Conservation (phyloP, 2,329 filamentous ascomycete species). For the Talaromyces atroroseus region DNA sequence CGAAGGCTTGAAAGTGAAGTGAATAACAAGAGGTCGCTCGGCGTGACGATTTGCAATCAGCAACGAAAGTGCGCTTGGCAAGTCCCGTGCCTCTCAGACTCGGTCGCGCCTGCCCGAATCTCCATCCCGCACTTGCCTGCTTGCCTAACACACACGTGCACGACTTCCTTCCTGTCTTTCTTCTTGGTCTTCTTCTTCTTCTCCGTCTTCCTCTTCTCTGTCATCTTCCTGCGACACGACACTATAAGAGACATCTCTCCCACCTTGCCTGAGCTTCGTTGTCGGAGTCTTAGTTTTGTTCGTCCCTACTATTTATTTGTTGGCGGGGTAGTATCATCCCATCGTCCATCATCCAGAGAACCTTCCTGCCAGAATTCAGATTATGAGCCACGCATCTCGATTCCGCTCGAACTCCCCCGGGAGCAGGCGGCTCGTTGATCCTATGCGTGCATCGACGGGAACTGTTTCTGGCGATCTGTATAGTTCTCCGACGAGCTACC, state of each 20-base stretch:
- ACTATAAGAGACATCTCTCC: background rate
- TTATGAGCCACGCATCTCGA: constrained; percentile 27
- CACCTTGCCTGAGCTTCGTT: background rate
- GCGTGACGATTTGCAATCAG: too few relatives aligned
- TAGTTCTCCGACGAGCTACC: constrained; percentile 23
- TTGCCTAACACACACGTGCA: background rate
- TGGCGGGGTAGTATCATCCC: constrained; percentile 4
- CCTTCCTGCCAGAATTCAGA: background rate
- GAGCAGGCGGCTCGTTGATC: constrained; percentile 29
- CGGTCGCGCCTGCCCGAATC: constrained; percentile 9
- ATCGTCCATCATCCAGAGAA: background rate
- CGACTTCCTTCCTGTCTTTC: background rate
- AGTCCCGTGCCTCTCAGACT: background rate
- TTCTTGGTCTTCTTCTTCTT: background rate
- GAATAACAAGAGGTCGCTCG: background rate
- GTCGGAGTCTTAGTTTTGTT: background rate
- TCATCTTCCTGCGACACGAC: background rate
- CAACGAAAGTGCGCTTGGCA: background rate
- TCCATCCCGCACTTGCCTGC: background rate
- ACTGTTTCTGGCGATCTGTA: constrained; percentile 34
- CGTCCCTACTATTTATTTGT: background rate
- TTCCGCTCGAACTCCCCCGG: constrained; percentile 33
- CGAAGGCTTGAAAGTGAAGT: background rate
- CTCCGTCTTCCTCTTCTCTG: background rate
- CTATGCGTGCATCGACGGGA: constrained; percentile 38